phyloP scores from a whole-genome alignment of 768 basidiomycete genomes.

The Pisolithus orientalis region DNA sequence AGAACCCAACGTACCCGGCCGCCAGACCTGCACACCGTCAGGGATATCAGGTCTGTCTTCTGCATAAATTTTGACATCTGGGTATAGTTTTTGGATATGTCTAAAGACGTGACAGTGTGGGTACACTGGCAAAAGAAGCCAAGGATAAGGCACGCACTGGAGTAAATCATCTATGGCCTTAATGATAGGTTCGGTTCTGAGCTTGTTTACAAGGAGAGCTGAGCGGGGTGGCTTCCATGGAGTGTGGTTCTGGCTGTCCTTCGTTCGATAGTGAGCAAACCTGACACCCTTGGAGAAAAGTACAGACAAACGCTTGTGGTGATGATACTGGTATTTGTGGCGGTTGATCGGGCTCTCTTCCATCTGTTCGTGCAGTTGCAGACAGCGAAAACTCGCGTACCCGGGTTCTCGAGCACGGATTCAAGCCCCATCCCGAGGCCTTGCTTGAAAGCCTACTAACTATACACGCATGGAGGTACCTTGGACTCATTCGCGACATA shows the following conservation, averaged over 20 bases:
- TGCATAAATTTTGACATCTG: slow-evolving; percentile 57
- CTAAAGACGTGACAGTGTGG: slow-evolving; percentile 26
- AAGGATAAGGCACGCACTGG: slow-evolving; percentile 37
- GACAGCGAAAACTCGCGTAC: neutral
- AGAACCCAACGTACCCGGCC: slow-evolving; percentile 40
- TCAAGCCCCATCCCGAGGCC: neutral
- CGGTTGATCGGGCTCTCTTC: neutral
- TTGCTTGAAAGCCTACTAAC: neutral
- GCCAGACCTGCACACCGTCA: slow-evolving; percentile 60
- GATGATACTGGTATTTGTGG: neutral
- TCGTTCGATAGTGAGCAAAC: neutral
- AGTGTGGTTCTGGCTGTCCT: neutral
- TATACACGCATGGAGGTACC: neutral
- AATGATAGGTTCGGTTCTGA: slow-evolving; percentile 71
- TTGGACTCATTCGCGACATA: neutral
- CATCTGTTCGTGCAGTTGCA: neutral
- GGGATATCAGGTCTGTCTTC: slow-evolving; percentile 64
- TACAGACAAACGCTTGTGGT: neutral
- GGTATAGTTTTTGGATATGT: slow-evolving; percentile 52
- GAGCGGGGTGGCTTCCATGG: slow-evolving; percentile 40
- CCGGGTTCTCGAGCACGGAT: neutral
- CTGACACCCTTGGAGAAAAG: neutral
- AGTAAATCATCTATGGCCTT: slow-evolving; percentile 71
- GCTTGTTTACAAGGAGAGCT: slow-evolving; percentile 76
- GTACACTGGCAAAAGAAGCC: neutral